Evolutionary conservation across 129 eudicot species (phyloP).

Genomic region (Tanacetum coccineum): DNA sequence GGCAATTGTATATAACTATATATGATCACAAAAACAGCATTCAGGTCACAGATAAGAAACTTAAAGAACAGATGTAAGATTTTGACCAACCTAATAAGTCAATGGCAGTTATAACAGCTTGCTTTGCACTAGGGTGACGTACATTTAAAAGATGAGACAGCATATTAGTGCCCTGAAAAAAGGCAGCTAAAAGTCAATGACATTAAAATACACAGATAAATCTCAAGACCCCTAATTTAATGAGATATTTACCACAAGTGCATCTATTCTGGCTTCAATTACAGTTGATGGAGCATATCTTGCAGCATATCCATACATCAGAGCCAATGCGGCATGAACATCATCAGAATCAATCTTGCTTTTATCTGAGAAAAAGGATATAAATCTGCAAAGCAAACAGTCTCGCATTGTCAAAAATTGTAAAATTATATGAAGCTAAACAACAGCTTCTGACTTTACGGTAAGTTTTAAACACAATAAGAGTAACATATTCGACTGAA

Average conservation of each 20-base stretch:
- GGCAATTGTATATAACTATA: background rate
- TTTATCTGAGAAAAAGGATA: conserved; percentile 81
- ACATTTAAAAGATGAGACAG: conserved; percentile 94
- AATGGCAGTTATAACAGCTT: conserved; percentile 96
- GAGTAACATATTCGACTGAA: too few species aligned
- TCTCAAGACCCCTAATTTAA: conserved; percentile 15
- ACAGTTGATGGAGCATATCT: conserved; percentile 98
- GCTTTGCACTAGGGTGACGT: conserved; percentile 91
- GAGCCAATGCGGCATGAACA: conserved; percentile 94
- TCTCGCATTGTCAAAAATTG: conserved; percentile 9
- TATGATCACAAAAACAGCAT: background rate
- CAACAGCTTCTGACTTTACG: background rate
- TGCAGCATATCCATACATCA: conserved; percentile 99
- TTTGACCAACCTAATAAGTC: conserved; percentile 82
- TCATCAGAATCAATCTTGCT: conserved; percentile 92
- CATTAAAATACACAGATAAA: background rate
- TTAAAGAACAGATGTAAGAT: conserved; percentile 9
- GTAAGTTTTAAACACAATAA: background rate
- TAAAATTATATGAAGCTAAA: background rate
- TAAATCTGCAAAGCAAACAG: conserved; percentile 54
- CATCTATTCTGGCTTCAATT: conserved; percentile 98
- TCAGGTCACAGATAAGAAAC: background rate
- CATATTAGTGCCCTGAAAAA: conserved; percentile 91
- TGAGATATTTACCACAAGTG: conserved; percentile 70
- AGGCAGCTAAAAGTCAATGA: conserved; percentile 19